Evolutionary conservation across 2,329 filamentous ascomycete species (phyloP).

Genomic region (Neonectria neomacrospora): DNA sequence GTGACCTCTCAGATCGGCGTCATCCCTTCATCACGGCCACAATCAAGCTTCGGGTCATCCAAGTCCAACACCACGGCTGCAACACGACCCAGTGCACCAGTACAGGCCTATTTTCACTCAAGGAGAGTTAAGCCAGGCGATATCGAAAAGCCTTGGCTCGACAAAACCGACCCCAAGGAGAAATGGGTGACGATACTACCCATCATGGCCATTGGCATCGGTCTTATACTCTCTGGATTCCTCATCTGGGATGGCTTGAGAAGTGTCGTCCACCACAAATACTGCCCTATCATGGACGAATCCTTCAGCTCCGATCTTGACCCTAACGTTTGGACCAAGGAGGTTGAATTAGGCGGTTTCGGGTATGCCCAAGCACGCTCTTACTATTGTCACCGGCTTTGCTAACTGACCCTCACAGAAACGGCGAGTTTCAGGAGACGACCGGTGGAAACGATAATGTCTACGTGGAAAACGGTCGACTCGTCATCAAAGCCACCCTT

Average conservation of each 20-base stretch:
- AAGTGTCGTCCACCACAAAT: conserved; percentile 79
- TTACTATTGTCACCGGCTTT: too few relatives aligned
- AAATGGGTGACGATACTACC: conserved; percentile 90
- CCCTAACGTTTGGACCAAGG: conserved; percentile 74
- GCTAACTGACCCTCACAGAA: conserved; percentile 58
- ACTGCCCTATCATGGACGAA: conserved; percentile 75
- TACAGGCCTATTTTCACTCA: conserved; percentile 76
- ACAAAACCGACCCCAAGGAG: conserved; percentile 79
- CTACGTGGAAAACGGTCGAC: conserved; percentile 73
- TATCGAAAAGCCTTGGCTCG: conserved; percentile 80
- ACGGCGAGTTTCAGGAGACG: conserved; percentile 84
- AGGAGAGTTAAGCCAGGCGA: conserved; percentile 77
- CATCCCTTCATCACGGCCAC: conserved; percentile 57
- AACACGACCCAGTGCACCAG: conserved; percentile 50
- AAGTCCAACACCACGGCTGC: conserved; percentile 48
- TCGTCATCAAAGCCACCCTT: conserved; percentile 81
- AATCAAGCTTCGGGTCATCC: conserved; percentile 60
- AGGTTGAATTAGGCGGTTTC: conserved; percentile 79
- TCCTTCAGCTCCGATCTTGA: conserved; percentile 71
- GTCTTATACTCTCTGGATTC: conserved; percentile 74
- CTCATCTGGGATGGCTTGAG: conserved; percentile 79
- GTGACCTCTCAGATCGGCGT: conserved; percentile 44
- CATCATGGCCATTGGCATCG: conserved; percentile 75
- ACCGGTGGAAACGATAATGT: conserved; percentile 79
- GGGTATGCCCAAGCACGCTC: conserved; percentile 65